Evolutionary conservation across 1,284 basidiomycete species (phyloP), one percentile per base, ranked within the genome.

Genomic region (Moniliella sp.): DNA sequence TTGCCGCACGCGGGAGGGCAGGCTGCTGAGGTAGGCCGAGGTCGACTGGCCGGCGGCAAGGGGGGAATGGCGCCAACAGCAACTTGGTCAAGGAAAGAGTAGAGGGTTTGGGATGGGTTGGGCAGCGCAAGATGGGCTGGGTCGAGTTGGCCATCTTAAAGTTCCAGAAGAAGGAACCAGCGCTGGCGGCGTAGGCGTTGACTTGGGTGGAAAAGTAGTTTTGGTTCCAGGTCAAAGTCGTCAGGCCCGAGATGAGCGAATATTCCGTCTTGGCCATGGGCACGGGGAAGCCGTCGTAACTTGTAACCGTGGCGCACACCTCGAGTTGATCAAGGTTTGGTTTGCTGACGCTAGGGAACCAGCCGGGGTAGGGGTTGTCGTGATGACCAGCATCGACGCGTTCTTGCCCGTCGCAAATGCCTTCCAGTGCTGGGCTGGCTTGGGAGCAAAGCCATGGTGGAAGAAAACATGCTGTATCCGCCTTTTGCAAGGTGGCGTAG

Each of bases 161-260:
- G 31, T 44, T 51, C 50, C 50, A 57, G 30, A 55, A 55, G 15
- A 47, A 39, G n/a, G 46, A 48, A 8, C 54, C 54, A 7, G 43
- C 54, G 4, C 50, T 53, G 43, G 46, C 48, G 15, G 39, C 48
- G 28, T 49, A 57, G 9, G 43, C 49, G 10, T 39, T 40, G 13
- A 46, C 18, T 40, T 57, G 48, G 28, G 49, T 48, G 30, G 48
- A 33, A 14, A 47, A 34, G 27, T 43, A 53, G 1, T 31, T 27
- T 10, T 35, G 36, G 4, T 41, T 36, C 15, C 37, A 48, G 15
- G 31, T 29, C 1, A 31, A 25, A 12, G 31, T 35, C 21, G 37
- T 36, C 18, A 46, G 25, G 30, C 42, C 44, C 27, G 43, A 40
- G 25, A 51, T 40, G 5, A 35, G 42, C 5, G 49, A 52, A 27